Base-by-base conservation (phyloP, 1,284 basidiomycete species). In the Schizophyllum amplum region DNA sequence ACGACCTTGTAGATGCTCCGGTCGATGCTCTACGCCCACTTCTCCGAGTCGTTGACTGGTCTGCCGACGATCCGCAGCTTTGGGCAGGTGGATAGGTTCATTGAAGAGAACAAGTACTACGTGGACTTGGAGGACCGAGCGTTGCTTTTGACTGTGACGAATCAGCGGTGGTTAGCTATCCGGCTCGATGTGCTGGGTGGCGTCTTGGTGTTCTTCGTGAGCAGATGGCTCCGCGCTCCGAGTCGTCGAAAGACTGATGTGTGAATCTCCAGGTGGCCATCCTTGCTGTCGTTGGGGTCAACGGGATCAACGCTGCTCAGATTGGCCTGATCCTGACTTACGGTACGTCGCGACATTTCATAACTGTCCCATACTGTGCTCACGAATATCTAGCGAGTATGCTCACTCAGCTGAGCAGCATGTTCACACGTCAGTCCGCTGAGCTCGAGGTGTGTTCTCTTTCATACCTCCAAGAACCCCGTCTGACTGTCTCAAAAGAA, bases 31-130 rank as follows among this genome's bases (percentile, higher is more conserved):
- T 93, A 92, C 67, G 80, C 87, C 1, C 91, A 92, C 71, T 87
- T 93, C 64, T 83, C 86, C 0, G 91, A 94, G 70, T 87, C 87
- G 1, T 72, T 94, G 1, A 83, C 78, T 67, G 90, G 90, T 4
- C 71, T 92, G 9, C 77, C 86, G 0, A 93, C 89, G 0, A 87
- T 93, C 51, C 79, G 88, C 22, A 86, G 85, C 47, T 90, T 87
- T 62, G 81, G 81, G 23, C 84, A 83, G 63, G 76, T 79, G 1
- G 65, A 73, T 1, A 75, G 83, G 15, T 92, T 93, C 69, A 69
- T 90, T 56, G 67, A 72, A 23, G 80, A 84, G 52, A 90, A 90
- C 66, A 76, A 82, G 61, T 83, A 83, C 61, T 86, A 83, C 62
- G 81, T 90, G 60, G 90, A 93, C 67, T 75, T 88, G 24, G 86